Base-by-base conservation (phyloP, 257 asterid species). In the Solanum arcanum region DNA sequence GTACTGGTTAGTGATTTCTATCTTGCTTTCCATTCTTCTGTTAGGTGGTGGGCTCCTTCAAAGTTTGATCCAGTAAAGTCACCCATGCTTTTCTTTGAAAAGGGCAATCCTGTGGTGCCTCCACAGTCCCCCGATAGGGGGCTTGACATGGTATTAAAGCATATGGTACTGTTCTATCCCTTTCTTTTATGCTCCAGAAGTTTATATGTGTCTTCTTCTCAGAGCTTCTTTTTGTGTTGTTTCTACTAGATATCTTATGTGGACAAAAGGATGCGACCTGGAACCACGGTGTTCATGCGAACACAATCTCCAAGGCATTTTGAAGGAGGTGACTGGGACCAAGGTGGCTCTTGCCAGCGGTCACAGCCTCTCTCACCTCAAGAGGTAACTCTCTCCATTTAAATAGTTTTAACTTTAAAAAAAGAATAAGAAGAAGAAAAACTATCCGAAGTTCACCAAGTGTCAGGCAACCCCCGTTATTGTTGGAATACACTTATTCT, bases 41-140 rank as follows among this genome's bases (percentile, higher is more conserved):
- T 74, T 90, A 97, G 98, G 99, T 97, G 99, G 99, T 95, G 98
- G 98, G 99, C 99, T 86, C 99, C 99, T 49, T 91, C 98, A 31
- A 97, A 97, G 94, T 97, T 97, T 91, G 98, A 97, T 90, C 99
- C 98, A n/a, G 93, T 94, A 77, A 95, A 92, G 88, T 94, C 99
- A 73, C 99, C 99, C 66, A 93, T 96, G 98, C 92, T 96, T 82
- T 97, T 97, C 94, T 97, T 95, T 87, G 94, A 97, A 94, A 93
- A 92, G 90, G 99, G 97, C 15, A 70, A 86, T 64, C 99, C 99
- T 29, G 86, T 95, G 86, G 91, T 85, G 82, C 99, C 99, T 89
- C 95, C 94, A 20, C 90, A 94, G 68, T 84, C 93, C 47, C 94
- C 98, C 6, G 93, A 93, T 84, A 92, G 88, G 46, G 99, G 99